These are phyloP conservation scores for Trichoderma oligosporum DNA, from an alignment of 2,329 filamentous ascomycete species.

Conservation along the genomic window DNA sequence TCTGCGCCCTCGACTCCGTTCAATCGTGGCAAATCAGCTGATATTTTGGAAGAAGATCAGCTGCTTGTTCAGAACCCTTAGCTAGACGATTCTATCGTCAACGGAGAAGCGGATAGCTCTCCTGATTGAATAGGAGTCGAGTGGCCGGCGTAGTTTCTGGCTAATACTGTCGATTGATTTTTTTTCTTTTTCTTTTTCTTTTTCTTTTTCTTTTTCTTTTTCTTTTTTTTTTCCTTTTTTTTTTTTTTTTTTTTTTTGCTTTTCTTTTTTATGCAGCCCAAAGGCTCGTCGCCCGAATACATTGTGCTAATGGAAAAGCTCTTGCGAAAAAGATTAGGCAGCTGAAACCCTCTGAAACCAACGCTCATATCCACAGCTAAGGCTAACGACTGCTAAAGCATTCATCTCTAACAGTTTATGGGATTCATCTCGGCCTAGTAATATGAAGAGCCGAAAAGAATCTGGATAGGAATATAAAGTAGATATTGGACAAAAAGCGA, in stretches of 20 bases:
- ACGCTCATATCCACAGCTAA: slow-evolving; percentile 8
- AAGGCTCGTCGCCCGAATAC: slow-evolving; percentile 10
- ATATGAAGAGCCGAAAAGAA: background rate
- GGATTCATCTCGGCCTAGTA: background rate
- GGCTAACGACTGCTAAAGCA: slow-evolving; percentile 23
- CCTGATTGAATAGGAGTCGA: slow-evolving; percentile 3
- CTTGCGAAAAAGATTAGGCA: slow-evolving; percentile 7
- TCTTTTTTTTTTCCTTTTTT: no score
- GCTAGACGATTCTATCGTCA: slow-evolving; percentile 20
- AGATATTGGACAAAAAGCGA: slow-evolving; percentile 1
- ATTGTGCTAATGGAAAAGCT: background rate
- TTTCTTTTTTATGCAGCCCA: slow-evolving; percentile 18
- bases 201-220: no score
- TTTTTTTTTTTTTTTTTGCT: no score
- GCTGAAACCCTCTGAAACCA: slow-evolving; percentile 28
- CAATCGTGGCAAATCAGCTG: slow-evolving; percentile 52
- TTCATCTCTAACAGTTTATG: background rate
- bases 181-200: no score
- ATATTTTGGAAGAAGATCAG: slow-evolving; percentile 45
- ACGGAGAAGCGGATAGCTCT: slow-evolving; percentile 28
- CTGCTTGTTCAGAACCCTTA: slow-evolving; percentile 24
- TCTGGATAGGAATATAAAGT: background rate
- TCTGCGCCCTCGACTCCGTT: slow-evolving; percentile 50
- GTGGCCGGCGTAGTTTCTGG: background rate
- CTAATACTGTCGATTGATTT: slow-evolving; percentile 19